phyloP scores from a whole-genome alignment of 129 eudicot species.

The Artemisia annua region DNA sequence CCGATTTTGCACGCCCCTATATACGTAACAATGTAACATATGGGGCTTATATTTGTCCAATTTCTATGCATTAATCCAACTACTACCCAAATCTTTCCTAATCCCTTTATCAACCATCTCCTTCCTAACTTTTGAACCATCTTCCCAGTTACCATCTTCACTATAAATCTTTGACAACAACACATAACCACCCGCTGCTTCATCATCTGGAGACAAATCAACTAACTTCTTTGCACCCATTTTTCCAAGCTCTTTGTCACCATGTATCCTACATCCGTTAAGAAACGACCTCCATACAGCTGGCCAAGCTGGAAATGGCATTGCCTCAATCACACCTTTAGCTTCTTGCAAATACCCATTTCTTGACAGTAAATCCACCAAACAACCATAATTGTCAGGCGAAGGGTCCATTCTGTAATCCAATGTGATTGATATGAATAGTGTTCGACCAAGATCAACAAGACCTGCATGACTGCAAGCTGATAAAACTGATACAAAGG shows the following conservation, averaged over 20 bases:
- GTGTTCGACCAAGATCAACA: conserved; percentile 40
- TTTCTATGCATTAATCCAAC: conserved; percentile 37
- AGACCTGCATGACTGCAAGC: conserved; percentile 45
- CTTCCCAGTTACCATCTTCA: conserved; percentile 49
- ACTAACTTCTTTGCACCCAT: conserved; percentile 21
- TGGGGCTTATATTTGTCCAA: neutral
- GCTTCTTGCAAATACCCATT: conserved; percentile 43
- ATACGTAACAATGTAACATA: neutral
- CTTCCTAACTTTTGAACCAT: conserved; percentile 37
- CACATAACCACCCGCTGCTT: conserved; percentile 28
- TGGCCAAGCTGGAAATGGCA: conserved; percentile 43
- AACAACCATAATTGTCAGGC: conserved; percentile 41
- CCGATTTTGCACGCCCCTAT: no score
- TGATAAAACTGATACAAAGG: conserved; percentile 43
- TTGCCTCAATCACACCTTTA: conserved; percentile 20
- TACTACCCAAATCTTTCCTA: conserved; percentile 35
- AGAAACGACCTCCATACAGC: conserved; percentile 51
- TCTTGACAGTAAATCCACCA: conserved; percentile 49
- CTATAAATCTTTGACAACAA: conserved; percentile 37
- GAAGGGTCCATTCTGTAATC: conserved; percentile 42
- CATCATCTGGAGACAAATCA: conserved; percentile 26
- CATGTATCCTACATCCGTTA: conserved; percentile 50
- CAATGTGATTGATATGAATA: conserved; percentile 37
- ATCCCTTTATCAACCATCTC: conserved; percentile 28
- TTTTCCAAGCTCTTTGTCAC: conserved; percentile 34